Conservation (phyloP, 495 filamentous ascomycete species). For the Pseudevernia furfuracea region DNA sequence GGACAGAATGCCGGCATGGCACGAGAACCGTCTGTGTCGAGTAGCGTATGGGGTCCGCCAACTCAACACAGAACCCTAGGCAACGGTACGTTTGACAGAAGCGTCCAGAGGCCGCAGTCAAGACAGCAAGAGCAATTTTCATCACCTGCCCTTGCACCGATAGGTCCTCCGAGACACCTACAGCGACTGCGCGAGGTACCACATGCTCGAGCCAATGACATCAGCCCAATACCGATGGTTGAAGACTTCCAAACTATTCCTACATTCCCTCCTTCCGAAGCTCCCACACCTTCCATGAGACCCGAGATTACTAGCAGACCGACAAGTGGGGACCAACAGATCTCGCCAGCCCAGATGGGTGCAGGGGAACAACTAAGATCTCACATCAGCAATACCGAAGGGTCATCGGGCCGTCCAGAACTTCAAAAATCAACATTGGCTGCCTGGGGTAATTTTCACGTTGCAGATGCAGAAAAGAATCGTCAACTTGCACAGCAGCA, state of each 20-base stretch:
- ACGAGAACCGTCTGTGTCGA: slow-evolving; percentile 37
- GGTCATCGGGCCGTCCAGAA: slow-evolving; percentile 8
- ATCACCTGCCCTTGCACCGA: slow-evolving; percentile 22
- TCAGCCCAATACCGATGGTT: slow-evolving; percentile 12
- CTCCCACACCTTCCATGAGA: slow-evolving; percentile 10
- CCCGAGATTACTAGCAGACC: slow-evolving; percentile 4
- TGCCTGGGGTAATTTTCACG: slow-evolving; percentile 47
- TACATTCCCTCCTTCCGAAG: slow-evolving; percentile 20
- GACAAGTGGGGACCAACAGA: slow-evolving; percentile 5
- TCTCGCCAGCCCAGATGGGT: slow-evolving; percentile 10
- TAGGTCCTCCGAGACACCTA: slow-evolving; percentile 24
- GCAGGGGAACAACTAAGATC: background rate
- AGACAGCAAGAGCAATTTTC: slow-evolving; percentile 30
- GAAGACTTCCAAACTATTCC: slow-evolving; percentile 28
- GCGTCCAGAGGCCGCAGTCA: slow-evolving; percentile 42
- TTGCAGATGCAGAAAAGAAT: slow-evolving; percentile 36
- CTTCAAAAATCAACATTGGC: slow-evolving; percentile 17
- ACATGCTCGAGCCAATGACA: slow-evolving; percentile 18
- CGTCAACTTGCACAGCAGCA: slow-evolving; percentile 36
- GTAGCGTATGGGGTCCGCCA: slow-evolving; percentile 70
- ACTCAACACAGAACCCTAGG: slow-evolving; percentile 62
- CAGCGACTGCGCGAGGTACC: slow-evolving; percentile 21
- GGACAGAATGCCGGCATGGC: slow-evolving; percentile 17
- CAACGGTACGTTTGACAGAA: slow-evolving; percentile 69
- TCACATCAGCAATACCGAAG: slow-evolving; percentile 12